A percentile compares a stretch with the other conserved stretches of the same genome.
These are phyloP conservation scores for Drechslerella coelobrocha DNA, from an alignment of 2,329 filamentous ascomycete genomes.

Conservation along the genomic window DNA sequence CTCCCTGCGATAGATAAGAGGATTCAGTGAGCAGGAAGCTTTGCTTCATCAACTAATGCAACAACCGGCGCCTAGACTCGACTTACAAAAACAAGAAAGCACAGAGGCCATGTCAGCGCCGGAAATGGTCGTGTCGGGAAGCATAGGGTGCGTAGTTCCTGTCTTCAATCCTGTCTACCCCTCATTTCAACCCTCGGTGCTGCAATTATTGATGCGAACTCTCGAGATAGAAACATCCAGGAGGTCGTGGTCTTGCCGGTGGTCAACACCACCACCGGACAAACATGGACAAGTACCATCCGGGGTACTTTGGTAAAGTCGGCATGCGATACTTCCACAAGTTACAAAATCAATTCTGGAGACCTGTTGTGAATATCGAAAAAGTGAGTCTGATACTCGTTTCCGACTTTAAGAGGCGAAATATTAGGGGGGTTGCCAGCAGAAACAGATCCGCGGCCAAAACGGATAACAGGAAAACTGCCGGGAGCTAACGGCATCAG, in stretches of 20 bases:
- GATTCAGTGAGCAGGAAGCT: constrained; percentile 2
- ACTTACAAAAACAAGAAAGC: constrained; percentile 56
- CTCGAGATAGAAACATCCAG: constrained; percentile 63
- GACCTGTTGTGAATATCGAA: constrained; percentile 97
- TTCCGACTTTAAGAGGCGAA: no score
- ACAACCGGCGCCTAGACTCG: constrained; percentile 52
- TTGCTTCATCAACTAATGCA: constrained; percentile 45
- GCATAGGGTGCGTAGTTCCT: constrained; percentile 36
- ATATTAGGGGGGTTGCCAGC: no score
- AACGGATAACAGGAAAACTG: no score
- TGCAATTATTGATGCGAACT: constrained; percentile 10
- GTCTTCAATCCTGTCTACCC: constrained; percentile 1
- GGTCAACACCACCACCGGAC: constrained; percentile 98
- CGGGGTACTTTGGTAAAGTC: constrained; percentile 99
- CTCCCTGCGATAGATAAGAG: constrained; percentile 2
- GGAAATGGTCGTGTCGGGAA: constrained; percentile 88
- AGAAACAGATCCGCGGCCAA: no score
- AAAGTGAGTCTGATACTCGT: constrained; percentile 70
- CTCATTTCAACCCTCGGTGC: background rate
- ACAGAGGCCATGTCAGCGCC: constrained; percentile 95
- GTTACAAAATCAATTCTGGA: constrained; percentile 95
- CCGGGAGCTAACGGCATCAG: no score
- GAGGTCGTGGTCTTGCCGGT: constrained; percentile 86
- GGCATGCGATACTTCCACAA: constrained; percentile 98
- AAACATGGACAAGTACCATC: constrained; percentile 92